phyloP scores from a whole-genome alignment of 2,329 filamentous ascomycete species.

The Colletotrichum chrysophilum region DNA sequence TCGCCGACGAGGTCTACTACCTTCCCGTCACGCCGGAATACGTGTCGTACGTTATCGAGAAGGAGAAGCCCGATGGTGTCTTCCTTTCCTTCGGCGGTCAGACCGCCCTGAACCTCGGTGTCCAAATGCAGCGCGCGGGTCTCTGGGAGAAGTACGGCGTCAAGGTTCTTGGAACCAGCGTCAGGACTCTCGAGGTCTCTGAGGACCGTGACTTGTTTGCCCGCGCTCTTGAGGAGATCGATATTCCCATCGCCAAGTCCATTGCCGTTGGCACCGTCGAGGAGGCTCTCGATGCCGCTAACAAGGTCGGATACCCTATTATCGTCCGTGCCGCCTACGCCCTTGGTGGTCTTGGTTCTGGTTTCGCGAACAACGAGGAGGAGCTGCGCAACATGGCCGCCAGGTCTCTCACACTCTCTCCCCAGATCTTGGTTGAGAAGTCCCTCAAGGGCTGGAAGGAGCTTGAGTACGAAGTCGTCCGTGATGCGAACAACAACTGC shows the following conservation, averaged over 20 bases:
- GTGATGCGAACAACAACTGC: constrained; percentile 98
- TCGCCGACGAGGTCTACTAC: constrained; percentile 98
- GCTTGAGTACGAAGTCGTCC: constrained; percentile 97
- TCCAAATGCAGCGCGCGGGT: constrained; percentile 95
- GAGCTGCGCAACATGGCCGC: constrained; percentile 94
- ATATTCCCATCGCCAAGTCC: constrained; percentile 96
- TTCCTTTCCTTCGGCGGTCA: constrained; percentile 97
- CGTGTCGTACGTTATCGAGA: constrained; percentile 95
- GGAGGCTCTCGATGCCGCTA: constrained; percentile 87
- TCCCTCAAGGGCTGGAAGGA: constrained; percentile 99
- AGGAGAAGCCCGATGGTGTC: constrained; percentile 94
- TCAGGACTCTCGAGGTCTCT: constrained; percentile 90
- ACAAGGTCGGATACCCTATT: constrained; percentile 91
- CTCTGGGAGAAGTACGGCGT: constrained; percentile 95
- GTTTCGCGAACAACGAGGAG: constrained; percentile 92
- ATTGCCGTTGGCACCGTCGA: constrained; percentile 92
- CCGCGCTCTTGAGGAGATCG: constrained; percentile 93
- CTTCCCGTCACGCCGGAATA: constrained; percentile 97
- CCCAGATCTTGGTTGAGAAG: constrained; percentile 97
- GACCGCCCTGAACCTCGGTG: constrained; percentile 94
- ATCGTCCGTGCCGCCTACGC: constrained; percentile 98
- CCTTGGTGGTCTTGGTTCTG: constrained; percentile 92
- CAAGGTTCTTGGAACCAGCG: constrained; percentile 92
- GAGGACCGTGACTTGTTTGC: constrained; percentile 97
- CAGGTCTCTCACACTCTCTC: constrained; percentile 88